These are phyloP conservation scores for Amphirosellinia nigrospora DNA, from an alignment of 495 filamentous ascomycete genomes.

Conservation along the genomic window DNA sequence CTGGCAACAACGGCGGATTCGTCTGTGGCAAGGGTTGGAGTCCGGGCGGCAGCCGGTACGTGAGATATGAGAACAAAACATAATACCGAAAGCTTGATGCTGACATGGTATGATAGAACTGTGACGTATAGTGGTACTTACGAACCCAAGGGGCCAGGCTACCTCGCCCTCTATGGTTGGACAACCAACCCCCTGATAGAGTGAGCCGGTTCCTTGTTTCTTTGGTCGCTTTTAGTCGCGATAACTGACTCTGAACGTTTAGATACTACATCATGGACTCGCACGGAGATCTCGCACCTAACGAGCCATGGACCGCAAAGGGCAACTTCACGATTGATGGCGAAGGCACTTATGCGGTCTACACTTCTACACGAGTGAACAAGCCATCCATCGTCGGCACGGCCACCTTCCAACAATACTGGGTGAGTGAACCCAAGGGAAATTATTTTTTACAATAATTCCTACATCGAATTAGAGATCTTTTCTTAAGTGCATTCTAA, in stretches of 20 bases:
- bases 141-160: slow-evolving; percentile 62
- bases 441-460: too few species aligned
- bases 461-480: background rate
- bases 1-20: slow-evolving; percentile 59
- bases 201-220: slow-evolving; percentile 39
- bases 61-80: background rate
- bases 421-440: slow-evolving; percentile 37
- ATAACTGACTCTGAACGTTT: background rate
- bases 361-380: slow-evolving; percentile 60
- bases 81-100: background rate
- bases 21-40: slow-evolving; percentile 68
- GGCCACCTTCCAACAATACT: slow-evolving; percentile 67
- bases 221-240: background rate
- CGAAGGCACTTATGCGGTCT: slow-evolving; percentile 64
- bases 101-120: slow-evolving; percentile 41
- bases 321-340: slow-evolving; percentile 60
- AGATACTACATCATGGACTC: slow-evolving; percentile 68
- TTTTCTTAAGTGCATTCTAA: background rate
- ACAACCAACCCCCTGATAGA: slow-evolving; percentile 67
- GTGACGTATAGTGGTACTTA: slow-evolving; percentile 63
- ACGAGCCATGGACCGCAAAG: slow-evolving; percentile 55
- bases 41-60: slow-evolving; percentile 45
- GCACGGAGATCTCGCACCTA: slow-evolving; percentile 62
- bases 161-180: slow-evolving; percentile 70
- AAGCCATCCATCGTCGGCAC: slow-evolving; percentile 66